These are phyloP conservation scores for Canariomyces notabilis DNA, from an alignment of 2,329 filamentous ascomycete species.

Conservation along the genomic window DNA sequence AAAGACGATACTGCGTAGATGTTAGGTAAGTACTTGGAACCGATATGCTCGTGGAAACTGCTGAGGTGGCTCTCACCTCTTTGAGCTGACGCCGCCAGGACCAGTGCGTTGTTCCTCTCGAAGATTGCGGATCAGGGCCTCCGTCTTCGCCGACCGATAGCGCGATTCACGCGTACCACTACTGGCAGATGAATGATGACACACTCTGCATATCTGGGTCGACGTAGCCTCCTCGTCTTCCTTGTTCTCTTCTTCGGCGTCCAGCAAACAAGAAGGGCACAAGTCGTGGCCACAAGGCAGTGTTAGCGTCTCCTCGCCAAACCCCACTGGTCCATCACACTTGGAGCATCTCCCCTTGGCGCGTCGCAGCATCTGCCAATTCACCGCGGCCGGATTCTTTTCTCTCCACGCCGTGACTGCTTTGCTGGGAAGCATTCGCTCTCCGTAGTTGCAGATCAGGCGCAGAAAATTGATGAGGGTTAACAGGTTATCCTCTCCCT, in stretches of 20 bases:
- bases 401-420: slow-evolving; percentile 20
- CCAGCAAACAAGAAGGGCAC: not conserved
- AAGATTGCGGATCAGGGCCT: not conserved
- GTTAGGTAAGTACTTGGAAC: not conserved
- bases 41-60: no score
- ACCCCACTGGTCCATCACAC: no score
- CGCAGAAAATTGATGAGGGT: slow-evolving; percentile 23
- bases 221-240: no score
- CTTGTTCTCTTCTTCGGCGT: no score
- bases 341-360: no score
- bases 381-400: no score
- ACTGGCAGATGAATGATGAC: no score
- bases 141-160: not conserved
- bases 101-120: no score
- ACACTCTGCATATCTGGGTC: no score
- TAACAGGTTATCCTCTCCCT: slow-evolving; percentile 18
- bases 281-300: not conserved
- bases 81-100: not conserved
- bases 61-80: no score
- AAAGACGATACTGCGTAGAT: slow-evolving; percentile 26
- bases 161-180: no score
- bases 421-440: slow-evolving; percentile 23
- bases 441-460: slow-evolving; percentile 31
- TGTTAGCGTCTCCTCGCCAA: slow-evolving; percentile 2
- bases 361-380: no score